Conservation (phyloP, 75 land plant species). For the Sequoiadendron giganteum region DNA sequence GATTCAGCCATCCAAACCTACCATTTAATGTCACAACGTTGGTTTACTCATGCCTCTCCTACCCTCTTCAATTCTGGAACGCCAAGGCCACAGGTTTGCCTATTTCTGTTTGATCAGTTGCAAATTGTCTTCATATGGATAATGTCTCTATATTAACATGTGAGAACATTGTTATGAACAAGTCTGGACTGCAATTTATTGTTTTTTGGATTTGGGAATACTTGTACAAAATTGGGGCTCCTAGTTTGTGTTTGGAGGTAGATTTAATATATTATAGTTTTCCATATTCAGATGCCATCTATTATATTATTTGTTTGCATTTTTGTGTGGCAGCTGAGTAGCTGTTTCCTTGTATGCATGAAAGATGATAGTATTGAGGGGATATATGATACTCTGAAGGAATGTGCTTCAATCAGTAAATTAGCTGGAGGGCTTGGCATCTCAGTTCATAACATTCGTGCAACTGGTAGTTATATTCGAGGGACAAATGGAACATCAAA, state of each 20-base stretch:
- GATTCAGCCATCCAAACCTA: slow-evolving; percentile 84
- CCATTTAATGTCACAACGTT: slow-evolving; percentile 92
- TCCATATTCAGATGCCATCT: not conserved
- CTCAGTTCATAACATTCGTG: slow-evolving; percentile 92
- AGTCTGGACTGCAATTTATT: not conserved
- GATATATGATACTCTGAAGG: slow-evolving; percentile 96
- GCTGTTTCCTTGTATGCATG: slow-evolving; percentile 97
- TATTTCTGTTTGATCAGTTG: not conserved
- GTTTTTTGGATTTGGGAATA: not conserved
- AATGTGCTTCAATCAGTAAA: slow-evolving; percentile 98
- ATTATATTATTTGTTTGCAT: not conserved
- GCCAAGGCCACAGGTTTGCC: slow-evolving; percentile 87
- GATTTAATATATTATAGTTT: not conserved
- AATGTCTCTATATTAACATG: not conserved
- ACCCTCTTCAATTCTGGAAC: slow-evolving; percentile 98
- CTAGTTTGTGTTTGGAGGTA: not conserved
- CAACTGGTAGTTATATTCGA: slow-evolving; percentile 95
- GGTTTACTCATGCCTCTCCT: slow-evolving; percentile 99
- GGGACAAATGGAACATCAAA: slow-evolving; percentile 99
- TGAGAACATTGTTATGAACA: not conserved
- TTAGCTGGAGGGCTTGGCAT: slow-evolving; percentile 98
- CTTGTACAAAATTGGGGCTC: not conserved
- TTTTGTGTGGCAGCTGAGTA: slow-evolving; percentile 70
- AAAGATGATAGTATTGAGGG: slow-evolving; percentile 99
- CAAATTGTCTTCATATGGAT: not conserved